Base-by-base conservation (phyloP, 257 asterid species). In the Thymus quinquecostatus region DNA sequence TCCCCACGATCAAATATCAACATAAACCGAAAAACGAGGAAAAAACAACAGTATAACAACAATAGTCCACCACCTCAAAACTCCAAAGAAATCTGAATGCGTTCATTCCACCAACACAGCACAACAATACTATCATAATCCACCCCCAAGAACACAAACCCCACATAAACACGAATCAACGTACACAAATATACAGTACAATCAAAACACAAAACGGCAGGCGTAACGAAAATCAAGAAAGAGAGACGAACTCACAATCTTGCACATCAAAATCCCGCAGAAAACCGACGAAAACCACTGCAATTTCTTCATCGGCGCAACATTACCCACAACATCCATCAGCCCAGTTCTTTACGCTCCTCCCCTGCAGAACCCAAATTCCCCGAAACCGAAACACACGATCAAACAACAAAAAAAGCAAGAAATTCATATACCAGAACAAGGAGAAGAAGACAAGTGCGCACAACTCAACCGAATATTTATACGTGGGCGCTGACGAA, bases 261-360 rank as follows among this genome's bases (percentile, higher is more conserved):
- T 93, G 90, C 96, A 93, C 90, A 91, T 93, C 60, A 89, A 57
- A 77, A 93, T 75, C 66, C 98, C 98, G 29, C 66, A 72, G 56
- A 87, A 82, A 34, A 86, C 77, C 62, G 92, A 85, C 38, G 85
- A 74, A 11, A 89, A 75, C 90, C 96, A 85, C 64, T 73, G 87
- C 79, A 86, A 59, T 75, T 82, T 83, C 74, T 85, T 86, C 74
- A 80, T 71, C 8, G 87, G 82, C 66, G 81, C 71, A 79, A 86
- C 84, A 78, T 80, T 81, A 64, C 72, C 78, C 33, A 82, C 77
- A 45, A 79, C 71, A 80, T 77, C 69, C 57, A 82, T 76, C 72
- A 78, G 61, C 70, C 78, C 82, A 44, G 47, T 60, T 50, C 28
- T 4, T 13, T 50, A 5, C 7, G 8, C 44, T 3, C 32, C 14